Evolutionary conservation across 805 yeast species (phyloP), one percentile per base, ranked within the genome.

Genomic region (Nakazawaea holstii): DNA sequence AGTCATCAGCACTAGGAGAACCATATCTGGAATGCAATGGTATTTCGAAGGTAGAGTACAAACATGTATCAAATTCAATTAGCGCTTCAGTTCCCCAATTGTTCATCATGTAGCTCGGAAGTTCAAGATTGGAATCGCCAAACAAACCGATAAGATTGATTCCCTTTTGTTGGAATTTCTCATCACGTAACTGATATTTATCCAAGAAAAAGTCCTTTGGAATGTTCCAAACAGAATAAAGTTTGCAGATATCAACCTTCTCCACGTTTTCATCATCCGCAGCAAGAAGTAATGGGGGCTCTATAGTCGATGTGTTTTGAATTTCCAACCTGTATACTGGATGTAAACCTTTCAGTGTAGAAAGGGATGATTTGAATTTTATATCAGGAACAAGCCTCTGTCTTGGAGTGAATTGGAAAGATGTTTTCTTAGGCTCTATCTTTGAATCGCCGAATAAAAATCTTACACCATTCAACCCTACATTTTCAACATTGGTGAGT

Each of bases 1-100:
- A 41, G 10, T 33, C 20, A 13, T n/a, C 15, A 9, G 13, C 20
- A 24, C 39, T 26, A 4, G 46, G 43, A 20, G 14, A 7, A 10
- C 26, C 24, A 37, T 48, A 48, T 20, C 50, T 38, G 2, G 39
- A 31, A 35, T 48, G 50, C 10, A 48, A 30, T 5, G 50, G 50
- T 9, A 48, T 32, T 8, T 41, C 46, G 17, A 46, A 46, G 14
- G 17, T 2, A 6, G 42, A 15, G 31, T 17, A 9, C 7, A 10
- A 31, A 7, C 9, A 3, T n/a, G 20, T 20, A 27, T 41, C 31
- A 6, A 48, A 17, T 28, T 43, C 41, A 31, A 48, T 33, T 8
- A 48, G n/a, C 8, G 47, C 40, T 30, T 48, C 50, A 9, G 47
- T 39, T 9, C 50, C 50, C 50, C 50, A 48, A 28, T 48, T 43